A percentile compares a stretch with the other conserved stretches of the same genome.
These are phyloP conservation scores for Fragaria iinumae DNA, from an alignment of 306 rosid species.

Conservation along the genomic window DNA sequence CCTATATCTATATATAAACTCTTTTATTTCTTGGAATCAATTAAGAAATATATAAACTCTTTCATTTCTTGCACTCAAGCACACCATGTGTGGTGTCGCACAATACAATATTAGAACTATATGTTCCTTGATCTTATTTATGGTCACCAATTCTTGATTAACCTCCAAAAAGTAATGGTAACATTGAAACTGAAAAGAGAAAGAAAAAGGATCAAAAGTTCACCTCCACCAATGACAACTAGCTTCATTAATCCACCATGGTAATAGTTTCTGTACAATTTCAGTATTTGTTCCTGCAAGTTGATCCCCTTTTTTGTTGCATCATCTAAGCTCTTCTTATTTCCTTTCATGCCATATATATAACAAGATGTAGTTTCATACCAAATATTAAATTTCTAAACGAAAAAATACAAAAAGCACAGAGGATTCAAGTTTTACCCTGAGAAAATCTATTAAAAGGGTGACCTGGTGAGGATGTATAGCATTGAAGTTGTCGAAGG, in stretches of 20 bases:
- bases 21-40: background rate
- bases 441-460: slow-evolving; percentile 80
- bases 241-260: slow-evolving; percentile 97
- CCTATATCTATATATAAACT: background rate
- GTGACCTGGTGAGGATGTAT: slow-evolving; percentile 68
- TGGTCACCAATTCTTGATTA: background rate
- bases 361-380: slow-evolving; percentile 8
- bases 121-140: background rate
- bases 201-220: slow-evolving; percentile 17
- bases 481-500: slow-evolving; percentile 88
- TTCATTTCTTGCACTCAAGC: background rate
- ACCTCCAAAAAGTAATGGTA: slow-evolving; percentile 1
- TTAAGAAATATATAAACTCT: background rate
- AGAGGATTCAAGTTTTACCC: slow-evolving; percentile 49
- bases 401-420: background rate
- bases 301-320: slow-evolving; percentile 84
- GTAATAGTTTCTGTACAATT: slow-evolving; percentile 63
- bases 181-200: background rate
- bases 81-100: background rate
- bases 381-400: slow-evolving; percentile 15
- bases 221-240: slow-evolving; percentile 98
- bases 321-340: slow-evolving; percentile 90
- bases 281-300: slow-evolving; percentile 69
- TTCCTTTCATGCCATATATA: slow-evolving; percentile 52
- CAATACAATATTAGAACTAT: background rate